Evolutionary conservation across 495 filamentous ascomycete species (phyloP), one percentile per base, ranked within the genome.

Genomic region (Emericellopsis terricola): DNA sequence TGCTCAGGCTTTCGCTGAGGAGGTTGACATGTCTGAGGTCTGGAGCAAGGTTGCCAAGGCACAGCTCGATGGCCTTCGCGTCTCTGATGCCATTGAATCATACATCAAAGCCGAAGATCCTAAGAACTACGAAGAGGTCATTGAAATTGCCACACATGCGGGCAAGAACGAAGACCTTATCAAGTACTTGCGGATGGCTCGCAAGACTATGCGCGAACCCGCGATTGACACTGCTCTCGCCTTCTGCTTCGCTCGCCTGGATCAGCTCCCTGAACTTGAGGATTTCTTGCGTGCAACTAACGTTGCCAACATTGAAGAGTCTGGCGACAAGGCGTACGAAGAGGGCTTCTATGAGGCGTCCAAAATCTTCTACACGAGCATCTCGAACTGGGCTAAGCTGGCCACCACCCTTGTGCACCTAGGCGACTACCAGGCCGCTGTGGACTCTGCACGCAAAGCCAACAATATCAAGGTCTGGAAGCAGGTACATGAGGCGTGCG

Each of bases 391-490:
- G 91, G 89, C 91, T 38, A 96, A 96, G 64, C 73, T 99, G 41
- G 89, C 91, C 3, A 94, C 91, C 9, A 96, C 91, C 17, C 64
- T 94, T 38, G 91, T 99, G 15, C 87, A 94, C 53, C 70, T 99
- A 6, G 79, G 78, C 47, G 91, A 99, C 35, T 94, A 99, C 60
- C 91, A 99, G 53, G 84, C 85, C 36, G 91, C 91, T 18, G 91
- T 99, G 21, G 91, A 99, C 57, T 96, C 86, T 48, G 91, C 91
- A 16, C 82, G 91, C 49, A 96, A 96, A 61, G 91, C 91, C 51
- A 99, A 96, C 66, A 99, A 85, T 62, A 84, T 91, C 59, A 94
- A 92, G 66, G 91, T 99, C 36, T 99, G 91, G 91, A 93, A 86
- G 62, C 83, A 99, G 57, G 91, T 99, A 43, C 92, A 96, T 56